Evolutionary conservation across 345 rosid species (phyloP).

Genomic region (Arabis hirsuta): DNA sequence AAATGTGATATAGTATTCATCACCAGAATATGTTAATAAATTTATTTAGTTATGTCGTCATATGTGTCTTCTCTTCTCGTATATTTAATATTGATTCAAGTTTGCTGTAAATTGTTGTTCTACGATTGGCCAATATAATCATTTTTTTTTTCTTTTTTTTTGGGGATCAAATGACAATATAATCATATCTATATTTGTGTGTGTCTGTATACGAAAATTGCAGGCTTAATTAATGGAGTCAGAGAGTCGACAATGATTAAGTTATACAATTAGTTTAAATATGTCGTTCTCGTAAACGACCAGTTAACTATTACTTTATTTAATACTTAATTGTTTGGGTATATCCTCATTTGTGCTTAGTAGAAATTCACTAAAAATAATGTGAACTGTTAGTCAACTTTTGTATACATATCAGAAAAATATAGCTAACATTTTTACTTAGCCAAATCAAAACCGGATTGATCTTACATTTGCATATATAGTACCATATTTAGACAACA

Average conservation of each 20-base stretch:
- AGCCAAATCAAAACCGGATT: constrained; percentile 11
- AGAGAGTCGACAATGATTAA: constrained; percentile 20
- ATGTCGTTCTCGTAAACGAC: constrained; percentile 31
- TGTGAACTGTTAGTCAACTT: constrained; percentile 10
- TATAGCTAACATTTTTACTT: background rate
- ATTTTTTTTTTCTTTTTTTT: no score
- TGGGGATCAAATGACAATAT: no score
- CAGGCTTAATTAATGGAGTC: constrained; percentile 22
- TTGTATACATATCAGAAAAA: background rate
- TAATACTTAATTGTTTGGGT: constrained; percentile 19
- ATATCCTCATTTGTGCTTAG: constrained; percentile 22
- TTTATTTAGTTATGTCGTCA: background rate
- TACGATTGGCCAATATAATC: background rate
- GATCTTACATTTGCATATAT: constrained; percentile 2
- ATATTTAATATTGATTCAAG: background rate
- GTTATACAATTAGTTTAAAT: constrained; percentile 3
- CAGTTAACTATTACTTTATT: background rate
- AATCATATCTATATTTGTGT: constrained; percentile 8
- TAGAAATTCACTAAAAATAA: background rate
- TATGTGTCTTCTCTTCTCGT: background rate
- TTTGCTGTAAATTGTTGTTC: background rate
- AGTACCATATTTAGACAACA: background rate
- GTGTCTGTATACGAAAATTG: background rate
- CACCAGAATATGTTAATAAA: background rate
- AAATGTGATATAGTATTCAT: no score